phyloP scores from a whole-genome alignment of 164 flowering plant species.

The Vitis labrusca region DNA sequence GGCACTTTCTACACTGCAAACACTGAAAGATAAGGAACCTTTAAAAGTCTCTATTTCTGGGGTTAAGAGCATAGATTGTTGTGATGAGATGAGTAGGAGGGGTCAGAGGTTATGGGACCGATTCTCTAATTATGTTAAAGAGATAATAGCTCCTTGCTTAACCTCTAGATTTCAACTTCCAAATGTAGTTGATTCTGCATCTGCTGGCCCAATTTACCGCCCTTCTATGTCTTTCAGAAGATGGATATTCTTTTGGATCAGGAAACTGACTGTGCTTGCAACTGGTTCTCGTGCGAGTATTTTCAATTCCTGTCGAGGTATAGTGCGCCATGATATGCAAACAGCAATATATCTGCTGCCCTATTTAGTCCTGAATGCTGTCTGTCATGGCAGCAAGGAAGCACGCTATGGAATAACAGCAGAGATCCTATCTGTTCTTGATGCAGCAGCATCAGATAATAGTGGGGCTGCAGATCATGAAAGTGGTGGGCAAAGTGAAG shows the following conservation, averaged over 20 bases:
- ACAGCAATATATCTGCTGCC: conserved; percentile 90
- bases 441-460: conserved; percentile 82
- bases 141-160: conserved; percentile 96
- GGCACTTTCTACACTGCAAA: conserved; percentile 32
- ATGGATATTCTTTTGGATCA: conserved; percentile 93
- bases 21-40: conserved; percentile 33
- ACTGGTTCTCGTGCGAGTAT: conserved; percentile 89
- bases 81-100: conserved; percentile 48
- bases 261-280: conserved; percentile 76
- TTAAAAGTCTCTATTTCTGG: conserved; percentile 21
- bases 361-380: conserved; percentile 86
- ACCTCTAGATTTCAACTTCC: conserved; percentile 95
- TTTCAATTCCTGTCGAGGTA: conserved; percentile 91
- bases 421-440: conserved; percentile 89
- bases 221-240: conserved; percentile 91
- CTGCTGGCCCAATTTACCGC: conserved; percentile 73
- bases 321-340: conserved; percentile 96
- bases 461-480: conserved; percentile 58
- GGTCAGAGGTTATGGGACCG: conserved; percentile 94
- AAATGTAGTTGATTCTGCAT: conserved; percentile 66
- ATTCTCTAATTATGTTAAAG: conserved; percentile 93
- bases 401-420: conserved; percentile 85
- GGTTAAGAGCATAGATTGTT: conserved; percentile 15
- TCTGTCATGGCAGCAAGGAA: conserved; percentile 85
- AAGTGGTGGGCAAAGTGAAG: conserved; percentile 83